Evolutionary conservation across 768 basidiomycete genomes (phyloP), one percentile per base, ranked within the genome.

Genomic region (Suillus hirtellus): DNA sequence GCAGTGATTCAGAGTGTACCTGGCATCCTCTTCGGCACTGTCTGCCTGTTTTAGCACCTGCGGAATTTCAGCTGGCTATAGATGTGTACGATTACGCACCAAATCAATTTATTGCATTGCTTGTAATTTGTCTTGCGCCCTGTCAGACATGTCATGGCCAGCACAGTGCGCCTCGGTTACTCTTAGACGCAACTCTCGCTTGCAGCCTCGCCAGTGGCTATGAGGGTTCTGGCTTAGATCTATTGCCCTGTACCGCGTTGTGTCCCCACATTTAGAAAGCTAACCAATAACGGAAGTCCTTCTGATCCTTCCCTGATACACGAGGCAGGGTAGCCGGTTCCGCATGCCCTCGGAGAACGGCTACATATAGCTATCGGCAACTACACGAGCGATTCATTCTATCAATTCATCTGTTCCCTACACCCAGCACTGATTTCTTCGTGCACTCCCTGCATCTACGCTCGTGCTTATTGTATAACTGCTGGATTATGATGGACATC

Each of bases 251-350:
- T 34, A 60, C 38, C 38, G 7, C 38, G 38, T 40, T 59, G 40
- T 59, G 31, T 35, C 34, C 11, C 54, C 50, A 14, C 49, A 64
- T 21, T 47, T 43, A n/a, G 43, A 34, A 61, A 62, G 35, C 37
- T 37, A 44, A 8, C 56, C 56, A 42, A 58, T 58, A 42, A 58
- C 24, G 9, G 52, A 53, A 38, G 58, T 40, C 56, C 53, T 40
- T 55, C 40, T 54, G 14, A n/a, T 34, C 59, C 67, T 59, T 60
- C 69, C 69, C 65, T 60, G 58, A 44, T 61, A 69, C 74, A 77
- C 52, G 74, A 76, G 74, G 74, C 71, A 63, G 60, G 37, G 27
- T 68, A 66, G 60, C 72, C 66, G 37, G 62, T 62, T 46, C 71
- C 69, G 60, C 74, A 69, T 76, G 74, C 66, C 59, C 19, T 49